Conservation (phyloP, 306 rosid genomes). For the Lupinus albus region DNA sequence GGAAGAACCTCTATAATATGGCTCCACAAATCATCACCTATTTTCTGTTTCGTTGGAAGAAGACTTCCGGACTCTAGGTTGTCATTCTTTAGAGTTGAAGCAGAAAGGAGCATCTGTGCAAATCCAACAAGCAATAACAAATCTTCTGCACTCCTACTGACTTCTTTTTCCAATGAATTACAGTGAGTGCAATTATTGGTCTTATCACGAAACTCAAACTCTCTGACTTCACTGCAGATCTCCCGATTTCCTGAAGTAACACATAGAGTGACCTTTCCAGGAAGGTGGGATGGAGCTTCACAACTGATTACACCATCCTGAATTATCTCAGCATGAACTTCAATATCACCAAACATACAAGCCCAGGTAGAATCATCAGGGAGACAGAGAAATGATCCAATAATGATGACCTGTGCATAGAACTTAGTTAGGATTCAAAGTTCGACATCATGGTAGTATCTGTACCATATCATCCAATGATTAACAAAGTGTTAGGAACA, state of each 20-base stretch:
- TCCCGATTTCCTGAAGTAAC: slow-evolving; percentile 77
- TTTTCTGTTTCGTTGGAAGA: slow-evolving; percentile 45
- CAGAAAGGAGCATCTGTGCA: slow-evolving; percentile 68
- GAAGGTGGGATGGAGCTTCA: slow-evolving; percentile 73
- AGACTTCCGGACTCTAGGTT: slow-evolving; percentile 45
- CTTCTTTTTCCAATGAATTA: slow-evolving; percentile 52
- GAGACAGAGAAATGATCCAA: slow-evolving; percentile 82
- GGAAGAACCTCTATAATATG: slow-evolving; percentile 68
- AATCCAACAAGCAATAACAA: slow-evolving; percentile 83
- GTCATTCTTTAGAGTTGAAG: slow-evolving; percentile 48
- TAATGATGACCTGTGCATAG: slow-evolving; percentile 66
- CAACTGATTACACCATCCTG: slow-evolving; percentile 79
- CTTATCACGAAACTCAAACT: slow-evolving; percentile 71
- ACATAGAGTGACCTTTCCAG: slow-evolving; percentile 80
- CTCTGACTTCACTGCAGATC: slow-evolving; percentile 89
- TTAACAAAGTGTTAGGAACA: too few relatives aligned
- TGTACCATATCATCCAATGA: slow-evolving; percentile 28
- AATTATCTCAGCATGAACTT: slow-evolving; percentile 82
- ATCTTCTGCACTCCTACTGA: slow-evolving; percentile 68
- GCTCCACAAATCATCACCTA: slow-evolving; percentile 68
- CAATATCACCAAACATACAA: slow-evolving; percentile 87
- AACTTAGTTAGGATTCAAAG: slow-evolving; percentile 39
- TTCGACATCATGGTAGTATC: not conserved
- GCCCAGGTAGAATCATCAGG: slow-evolving; percentile 72
- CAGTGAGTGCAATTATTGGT: slow-evolving; percentile 48